Base-by-base conservation (phyloP, 2,329 filamentous ascomycete species). In the Zasmidium cellare region DNA sequence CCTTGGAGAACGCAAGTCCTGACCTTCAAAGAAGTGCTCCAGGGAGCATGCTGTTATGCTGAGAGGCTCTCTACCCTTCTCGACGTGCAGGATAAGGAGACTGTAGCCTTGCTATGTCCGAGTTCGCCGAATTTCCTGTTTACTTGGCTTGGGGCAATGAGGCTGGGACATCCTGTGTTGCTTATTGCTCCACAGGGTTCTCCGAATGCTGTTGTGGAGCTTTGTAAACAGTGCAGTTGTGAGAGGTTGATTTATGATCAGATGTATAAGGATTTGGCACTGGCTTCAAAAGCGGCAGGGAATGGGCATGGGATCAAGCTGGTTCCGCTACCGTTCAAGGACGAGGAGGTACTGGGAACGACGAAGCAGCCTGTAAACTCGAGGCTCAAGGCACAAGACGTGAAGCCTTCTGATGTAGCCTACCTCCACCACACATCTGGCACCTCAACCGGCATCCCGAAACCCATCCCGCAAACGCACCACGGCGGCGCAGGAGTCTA, bases 401-500 rank as follows among this genome's bases (percentile, higher is more conserved):
- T 70, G n/a, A 59, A 67, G 7, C 68, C 72, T 7, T 62, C 64
- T 1, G 77, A 81, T 12, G 68, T 80, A 14, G 84, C 85, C 0
- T 87, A 86, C 67, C 73, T 86, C 22, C 81, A 82, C 62, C 85
- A 88, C 65, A 87, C 85, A 0, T 88, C 86, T 0, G 86, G 85
- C 0, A 88, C 86, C 2, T 87, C 85, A 0, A 83, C 81, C 0
- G 85, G 85, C 0, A 68, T 84, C 1, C 85, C 86, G 0, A 88
- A 88, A 58, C 83, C 84, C 0, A 86, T 88, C 1, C 77, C 79
- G 0, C 84, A 88, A 58, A 79, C 76, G 1, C 83, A 87, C 65
- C 76, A 76, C 47, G 82, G 77, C 11, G 82, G 80, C 2, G 78
- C 85, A 2, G 81, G 80, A 1, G 82, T 82, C 0, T 74, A 87